Percentiles rank a stretch among this genome's conserved stretches.
These are phyloP conservation scores for Yamadazyma endophytica DNA, from an alignment of 805 yeast genomes.

Conservation along the genomic window DNA sequence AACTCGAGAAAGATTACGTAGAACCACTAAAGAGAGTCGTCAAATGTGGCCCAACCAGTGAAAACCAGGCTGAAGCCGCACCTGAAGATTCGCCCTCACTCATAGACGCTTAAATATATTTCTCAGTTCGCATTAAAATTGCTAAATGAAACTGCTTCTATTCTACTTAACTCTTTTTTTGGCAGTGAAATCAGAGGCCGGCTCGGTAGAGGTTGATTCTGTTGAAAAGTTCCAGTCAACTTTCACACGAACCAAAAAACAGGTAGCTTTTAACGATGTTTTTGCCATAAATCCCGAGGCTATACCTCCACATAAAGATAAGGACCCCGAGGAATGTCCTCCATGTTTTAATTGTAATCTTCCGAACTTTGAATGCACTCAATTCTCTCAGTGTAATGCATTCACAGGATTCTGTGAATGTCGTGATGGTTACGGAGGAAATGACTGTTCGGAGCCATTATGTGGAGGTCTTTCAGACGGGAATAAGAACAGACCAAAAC, in stretches of 20 bases:
- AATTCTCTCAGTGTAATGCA: conserved; percentile 82
- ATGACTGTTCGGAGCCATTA: conserved; percentile 81
- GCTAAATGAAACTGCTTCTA: no score
- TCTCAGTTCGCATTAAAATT: no score
- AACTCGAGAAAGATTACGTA: conserved; percentile 46
- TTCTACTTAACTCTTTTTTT: no score
- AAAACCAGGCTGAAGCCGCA: no score
- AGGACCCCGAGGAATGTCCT: conserved; percentile 55
- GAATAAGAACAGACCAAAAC: conserved; percentile 55
- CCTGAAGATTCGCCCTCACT: no score
- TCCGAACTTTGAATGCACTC: conserved; percentile 86
- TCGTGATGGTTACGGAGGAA: conserved; percentile 88
- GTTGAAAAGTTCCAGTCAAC: conserved; percentile 9
- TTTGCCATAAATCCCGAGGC: conserved; percentile 13
- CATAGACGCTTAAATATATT: no score
- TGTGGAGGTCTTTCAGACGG: conserved; percentile 81
- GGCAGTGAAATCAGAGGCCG: no score
- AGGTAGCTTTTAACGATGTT: conserved; percentile 20
- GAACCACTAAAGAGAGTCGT: conserved; percentile 60
- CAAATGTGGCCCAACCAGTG: neutral
- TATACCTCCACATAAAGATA: conserved; percentile 6
- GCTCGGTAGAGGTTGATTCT: no score
- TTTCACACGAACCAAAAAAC: conserved; percentile 19
- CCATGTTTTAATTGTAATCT: conserved; percentile 95
- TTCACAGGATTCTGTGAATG: conserved; percentile 92